Conservation (phyloP, 352 stramenopile genomes). For the Phytophthora melonis region DNA sequence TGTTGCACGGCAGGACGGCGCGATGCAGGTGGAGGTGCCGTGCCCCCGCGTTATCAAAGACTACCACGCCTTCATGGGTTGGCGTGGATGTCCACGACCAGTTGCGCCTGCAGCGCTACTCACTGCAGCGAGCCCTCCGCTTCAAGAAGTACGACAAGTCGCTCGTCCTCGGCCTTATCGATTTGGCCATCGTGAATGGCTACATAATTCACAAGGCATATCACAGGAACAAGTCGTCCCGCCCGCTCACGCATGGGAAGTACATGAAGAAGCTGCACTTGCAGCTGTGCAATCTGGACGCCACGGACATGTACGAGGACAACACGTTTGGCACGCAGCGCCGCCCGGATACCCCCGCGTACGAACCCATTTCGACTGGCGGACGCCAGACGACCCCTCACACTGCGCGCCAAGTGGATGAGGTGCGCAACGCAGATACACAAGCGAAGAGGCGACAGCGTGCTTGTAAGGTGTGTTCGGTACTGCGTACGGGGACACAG, state of each 20-base stretch:
- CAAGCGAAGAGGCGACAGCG: slow-evolving; percentile 1
- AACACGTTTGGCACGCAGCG: not conserved
- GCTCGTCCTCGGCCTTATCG: no score
- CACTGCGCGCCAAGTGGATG: not conserved
- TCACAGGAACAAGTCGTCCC: no score
- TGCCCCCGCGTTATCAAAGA: slow-evolving; percentile 17
- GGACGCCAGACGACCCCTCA: not conserved
- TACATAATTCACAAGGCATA: no score
- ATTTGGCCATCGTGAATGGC: no score
- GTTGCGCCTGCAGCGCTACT: no score
- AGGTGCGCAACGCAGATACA: not conserved
- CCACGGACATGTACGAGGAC: not conserved
- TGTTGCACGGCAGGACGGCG: not conserved
- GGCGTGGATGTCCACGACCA: no score
- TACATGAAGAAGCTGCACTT: slow-evolving; percentile 11
- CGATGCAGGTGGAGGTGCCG: slow-evolving; percentile 2
- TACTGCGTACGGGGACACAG: not conserved
- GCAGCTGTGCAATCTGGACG: not conserved
- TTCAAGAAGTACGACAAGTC: no score
- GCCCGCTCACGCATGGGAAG: no score
- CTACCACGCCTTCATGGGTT: slow-evolving; percentile 17
- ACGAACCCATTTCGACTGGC: not conserved
- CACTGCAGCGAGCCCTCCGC: no score
- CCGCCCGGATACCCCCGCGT: not conserved
- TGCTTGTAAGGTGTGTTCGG: not conserved